These are phyloP conservation scores for Fusarium falciforme DNA, from an alignment of 2,329 filamentous ascomycete genomes.

Conservation along the genomic window DNA sequence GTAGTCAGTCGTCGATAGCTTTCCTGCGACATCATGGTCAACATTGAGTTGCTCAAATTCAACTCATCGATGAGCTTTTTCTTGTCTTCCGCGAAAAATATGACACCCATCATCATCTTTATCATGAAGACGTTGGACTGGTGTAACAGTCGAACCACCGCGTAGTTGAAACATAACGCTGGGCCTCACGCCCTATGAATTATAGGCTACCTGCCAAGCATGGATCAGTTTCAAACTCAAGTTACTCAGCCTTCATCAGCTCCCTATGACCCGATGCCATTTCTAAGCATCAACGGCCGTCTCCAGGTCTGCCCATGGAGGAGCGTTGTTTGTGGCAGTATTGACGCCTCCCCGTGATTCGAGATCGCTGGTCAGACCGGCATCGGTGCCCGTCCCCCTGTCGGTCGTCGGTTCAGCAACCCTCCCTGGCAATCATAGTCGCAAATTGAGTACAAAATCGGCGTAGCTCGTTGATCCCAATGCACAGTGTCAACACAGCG, in stretches of 20 bases:
- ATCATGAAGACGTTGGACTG: not conserved
- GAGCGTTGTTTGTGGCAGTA: not conserved
- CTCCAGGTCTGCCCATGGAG: not conserved
- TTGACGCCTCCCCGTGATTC: not conserved
- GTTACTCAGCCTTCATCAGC: not conserved
- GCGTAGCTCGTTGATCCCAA: not conserved
- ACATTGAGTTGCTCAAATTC: not conserved
- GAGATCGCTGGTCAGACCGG: not conserved
- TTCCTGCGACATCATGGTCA: not conserved
- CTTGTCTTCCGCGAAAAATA: not conserved
- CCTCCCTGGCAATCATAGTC: not conserved
- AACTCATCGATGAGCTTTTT: not conserved
- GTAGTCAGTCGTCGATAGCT: not conserved
- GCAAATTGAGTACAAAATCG: not conserved
- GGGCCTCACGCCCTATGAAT: not conserved
- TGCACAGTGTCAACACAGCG: not conserved
- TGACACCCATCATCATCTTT: not conserved
- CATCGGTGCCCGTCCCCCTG: not conserved
- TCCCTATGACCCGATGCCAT: not conserved
- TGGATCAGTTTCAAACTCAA: not conserved
- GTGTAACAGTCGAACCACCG: not conserved
- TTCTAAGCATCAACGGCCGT: not conserved
- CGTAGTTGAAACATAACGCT: not conserved
- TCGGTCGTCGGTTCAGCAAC: not conserved
- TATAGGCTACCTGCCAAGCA: not conserved